Conservation (phyloP, 2,329 filamentous ascomycete genomes). For the Diplocarpon rosae region DNA sequence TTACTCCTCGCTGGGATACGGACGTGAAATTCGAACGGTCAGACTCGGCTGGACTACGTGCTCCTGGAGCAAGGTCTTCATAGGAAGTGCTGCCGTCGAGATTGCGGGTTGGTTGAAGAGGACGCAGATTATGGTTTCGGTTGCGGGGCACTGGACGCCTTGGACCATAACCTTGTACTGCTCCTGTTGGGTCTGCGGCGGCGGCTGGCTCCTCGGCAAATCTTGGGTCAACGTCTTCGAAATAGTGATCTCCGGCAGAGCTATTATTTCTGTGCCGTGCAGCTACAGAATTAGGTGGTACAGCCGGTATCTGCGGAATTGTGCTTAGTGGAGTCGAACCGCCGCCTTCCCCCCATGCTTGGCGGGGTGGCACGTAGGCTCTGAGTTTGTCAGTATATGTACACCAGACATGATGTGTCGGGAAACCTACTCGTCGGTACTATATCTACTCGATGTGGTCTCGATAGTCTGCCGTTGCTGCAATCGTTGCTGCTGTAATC, state of each 20-base stretch:
- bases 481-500: constrained; percentile 48
- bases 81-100: constrained; percentile 36
- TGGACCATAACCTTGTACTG: constrained; percentile 12
- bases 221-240: constrained; percentile 85
- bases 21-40: constrained; percentile 83
- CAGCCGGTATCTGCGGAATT: constrained; percentile 26
- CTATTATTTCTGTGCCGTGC: constrained; percentile 22
- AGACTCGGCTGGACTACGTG: constrained; percentile 63
- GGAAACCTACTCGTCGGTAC: constrained; percentile 56
- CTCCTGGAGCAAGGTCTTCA: constrained; percentile 51
- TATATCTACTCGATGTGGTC: constrained; percentile 64
- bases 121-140: constrained; percentile 22
- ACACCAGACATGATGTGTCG: neutral
- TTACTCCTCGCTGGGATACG: constrained; percentile 77
- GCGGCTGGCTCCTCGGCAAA: constrained; percentile 43
- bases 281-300: constrained; percentile 29
- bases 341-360: constrained; percentile 43
- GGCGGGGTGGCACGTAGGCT: constrained; percentile 42
- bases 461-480: constrained; percentile 38
- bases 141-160: constrained; percentile 9
- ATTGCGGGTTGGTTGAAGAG: constrained; percentile 18
- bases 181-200: constrained; percentile 20
- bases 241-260: constrained; percentile 46
- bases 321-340: constrained; percentile 35
- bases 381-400: constrained; percentile 17